A percentile compares a stretch with the other conserved stretches of the same genome.
phyloP scores from a whole-genome alignment of 495 filamentous ascomycete species.

The Entonaema liquescens region DNA sequence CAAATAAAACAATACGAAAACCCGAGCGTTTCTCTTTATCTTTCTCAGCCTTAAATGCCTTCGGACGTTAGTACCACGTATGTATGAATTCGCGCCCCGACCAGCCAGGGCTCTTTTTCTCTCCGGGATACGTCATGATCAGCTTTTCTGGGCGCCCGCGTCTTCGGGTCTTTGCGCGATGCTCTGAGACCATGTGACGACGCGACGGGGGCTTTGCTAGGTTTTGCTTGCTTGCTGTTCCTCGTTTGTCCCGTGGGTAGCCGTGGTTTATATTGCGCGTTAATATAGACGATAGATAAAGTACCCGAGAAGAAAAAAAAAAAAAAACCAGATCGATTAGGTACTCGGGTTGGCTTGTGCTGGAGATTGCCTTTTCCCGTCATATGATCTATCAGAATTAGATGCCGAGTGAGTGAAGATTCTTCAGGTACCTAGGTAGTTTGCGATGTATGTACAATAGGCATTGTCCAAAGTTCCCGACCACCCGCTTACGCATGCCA shows the following conservation, averaged over 20 bases:
- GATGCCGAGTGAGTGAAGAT: neutral
- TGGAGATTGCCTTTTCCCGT: neutral
- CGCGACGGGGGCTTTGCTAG: neutral
- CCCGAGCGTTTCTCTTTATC: too few species aligned
- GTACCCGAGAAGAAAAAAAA: neutral
- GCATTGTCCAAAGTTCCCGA: too few species aligned
- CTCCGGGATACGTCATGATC: neutral
- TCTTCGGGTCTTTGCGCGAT: neutral
- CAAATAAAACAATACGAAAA: constrained; percentile 2
- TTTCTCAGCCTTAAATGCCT: constrained; percentile 5
- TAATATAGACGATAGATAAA: neutral
- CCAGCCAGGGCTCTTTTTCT: too few species aligned
- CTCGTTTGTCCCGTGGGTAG: neutral
- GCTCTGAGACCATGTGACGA: neutral
- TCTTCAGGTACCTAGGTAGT: neutral
- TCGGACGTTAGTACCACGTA: too few species aligned
- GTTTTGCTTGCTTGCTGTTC: neutral
- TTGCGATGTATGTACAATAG: neutral
- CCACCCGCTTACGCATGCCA: neutral
- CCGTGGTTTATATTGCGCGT: neutral
- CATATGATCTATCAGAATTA: neutral
- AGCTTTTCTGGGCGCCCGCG: neutral
- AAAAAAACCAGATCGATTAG: too few species aligned
- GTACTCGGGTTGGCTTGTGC: too few species aligned
- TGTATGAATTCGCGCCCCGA: neutral